Evolutionary conservation across 2,329 filamentous ascomycete genomes (phyloP), one percentile per base, ranked within the genome.

Genomic region (Juglanconis sp.): DNA sequence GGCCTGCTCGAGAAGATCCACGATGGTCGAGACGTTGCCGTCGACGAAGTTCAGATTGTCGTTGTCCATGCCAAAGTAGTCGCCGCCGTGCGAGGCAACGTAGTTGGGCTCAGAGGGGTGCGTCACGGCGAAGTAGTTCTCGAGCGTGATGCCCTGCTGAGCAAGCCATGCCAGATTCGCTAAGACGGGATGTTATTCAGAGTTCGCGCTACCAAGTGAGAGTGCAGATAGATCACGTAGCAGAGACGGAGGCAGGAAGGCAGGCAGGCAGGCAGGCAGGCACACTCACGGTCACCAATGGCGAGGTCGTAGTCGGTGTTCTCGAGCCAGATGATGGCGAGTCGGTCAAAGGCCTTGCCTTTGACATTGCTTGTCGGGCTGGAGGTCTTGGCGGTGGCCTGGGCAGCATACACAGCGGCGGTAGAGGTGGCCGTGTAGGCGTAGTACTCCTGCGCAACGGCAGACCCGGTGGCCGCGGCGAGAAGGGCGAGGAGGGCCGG

Each of bases 61-160:
- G 67, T 89, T 84, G 69, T 87, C 69, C 73, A 91, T 86, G 65
- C 89, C 89, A 66, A 90, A 91, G 73, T 88, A 87, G 72, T 91
- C 89, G 57, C 89, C 90, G 34, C 83, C 84, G 51, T 88, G 81
- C 2, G 84, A 73, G 3, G 89, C 85, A 60, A 87, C 81, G 71
- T 93, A 93, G 77, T 93, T 93, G 35, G 89, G 89, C 78, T 92
- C 82, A 0, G 85, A 88, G 1, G 89, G 88, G 68, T 92, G 89
- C 1, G 88, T 91, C 46, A 89, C 74, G 24, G 79, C 88, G 61
- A 79, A 83, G 72, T 82, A 80, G 68, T 84, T 82, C 53, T 75
- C 78, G 35, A 91, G 77, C 4, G 79, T 82, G 64, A 91, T 84
- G 55, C 88, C 88, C 72, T 84, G 79, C 62, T 76, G 73, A 10